Base-by-base conservation (phyloP, 2,329 filamentous ascomycete genomes). In the Aspergillus nomiae region DNA sequence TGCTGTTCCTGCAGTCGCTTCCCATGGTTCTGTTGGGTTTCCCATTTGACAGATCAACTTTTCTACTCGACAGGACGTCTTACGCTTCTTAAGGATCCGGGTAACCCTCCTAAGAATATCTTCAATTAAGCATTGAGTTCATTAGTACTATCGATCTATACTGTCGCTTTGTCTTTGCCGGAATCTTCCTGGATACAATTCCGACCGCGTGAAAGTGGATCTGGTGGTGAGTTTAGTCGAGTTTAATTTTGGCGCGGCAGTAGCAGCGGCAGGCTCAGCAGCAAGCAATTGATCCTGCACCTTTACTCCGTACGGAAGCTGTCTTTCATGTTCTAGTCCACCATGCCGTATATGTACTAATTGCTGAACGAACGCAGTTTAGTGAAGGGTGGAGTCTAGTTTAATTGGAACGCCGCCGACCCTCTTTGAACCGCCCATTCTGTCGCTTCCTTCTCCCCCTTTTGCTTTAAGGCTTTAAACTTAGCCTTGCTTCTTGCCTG, bases 351-450 rank as follows among this genome's bases (percentile, higher is more conserved):
- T 38, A 55, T 11, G 59, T 58, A 55, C 38, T 56, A 58, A 50
- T 48, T 41, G 38, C 30, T 57, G 24, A 53, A 56, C 46, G 36
- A 53, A 53, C 32, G 16, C 38, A 59, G 46, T 53, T 61, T 58
- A 51, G 51, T 63, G 54, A 41, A 28, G 36, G 36, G 62, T 63
- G 62, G 62, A 63, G 58, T 53, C 58, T 54, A 30, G 58, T 61
- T 61, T 61, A 56, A 58, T 61, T 63, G 59, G 50, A 41, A 61
- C 57, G 59, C 58, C 59, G 55, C 62, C 54, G 62, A 48, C 53
- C 43, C 62, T 63, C 56, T 63, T 24, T 45, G 55, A 63, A 63
- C 46, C 62, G 48, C 50, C 59, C 62, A 54, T 41, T 51, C 16
- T 51, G 46, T 51, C 12, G 14, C 26, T 54, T 38, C 30, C 58